These are phyloP conservation scores for Gastrolobium villosum DNA, from an alignment of 306 rosid genomes.

Conservation along the genomic window DNA sequence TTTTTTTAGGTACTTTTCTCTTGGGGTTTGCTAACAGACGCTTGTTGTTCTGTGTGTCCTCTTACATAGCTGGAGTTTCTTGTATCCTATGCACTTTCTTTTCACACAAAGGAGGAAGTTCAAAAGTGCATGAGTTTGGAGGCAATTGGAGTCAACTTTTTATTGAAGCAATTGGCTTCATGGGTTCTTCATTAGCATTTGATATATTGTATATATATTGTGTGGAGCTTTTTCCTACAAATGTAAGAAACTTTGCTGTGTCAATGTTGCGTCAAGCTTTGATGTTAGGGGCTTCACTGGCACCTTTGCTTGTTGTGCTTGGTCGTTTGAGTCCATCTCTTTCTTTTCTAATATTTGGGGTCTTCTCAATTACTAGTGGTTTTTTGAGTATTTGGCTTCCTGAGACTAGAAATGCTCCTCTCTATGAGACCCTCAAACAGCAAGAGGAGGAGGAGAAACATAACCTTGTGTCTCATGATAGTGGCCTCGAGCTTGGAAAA, in stretches of 20 bases:
- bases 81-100: constrained; percentile 38
- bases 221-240: constrained; percentile 52
- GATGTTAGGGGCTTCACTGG: constrained; percentile 53
- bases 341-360: constrained; percentile 38
- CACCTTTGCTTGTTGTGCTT: constrained; percentile 46
- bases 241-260: constrained; percentile 52
- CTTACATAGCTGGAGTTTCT: constrained; percentile 42
- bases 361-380: constrained; percentile 10
- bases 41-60: constrained; percentile 39
- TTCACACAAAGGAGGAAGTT: background rate
- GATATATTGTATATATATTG: constrained; percentile 49
- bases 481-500: constrained; percentile 41
- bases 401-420: constrained; percentile 51
- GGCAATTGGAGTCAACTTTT: constrained; percentile 40
- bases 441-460: constrained; percentile 48
- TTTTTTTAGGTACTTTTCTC: constrained; percentile 35
- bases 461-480: background rate
- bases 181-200: constrained; percentile 51
- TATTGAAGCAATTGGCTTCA: constrained; percentile 46
- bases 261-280: constrained; percentile 44
- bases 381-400: constrained; percentile 43
- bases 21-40: constrained; percentile 37
- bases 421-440: constrained; percentile 49
- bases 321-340: constrained; percentile 47
- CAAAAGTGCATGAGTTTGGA: background rate